These are phyloP conservation scores for Raffaelea deltoideospora DNA, from an alignment of 2,329 filamentous ascomycete genomes.

Conservation along the genomic window DNA sequence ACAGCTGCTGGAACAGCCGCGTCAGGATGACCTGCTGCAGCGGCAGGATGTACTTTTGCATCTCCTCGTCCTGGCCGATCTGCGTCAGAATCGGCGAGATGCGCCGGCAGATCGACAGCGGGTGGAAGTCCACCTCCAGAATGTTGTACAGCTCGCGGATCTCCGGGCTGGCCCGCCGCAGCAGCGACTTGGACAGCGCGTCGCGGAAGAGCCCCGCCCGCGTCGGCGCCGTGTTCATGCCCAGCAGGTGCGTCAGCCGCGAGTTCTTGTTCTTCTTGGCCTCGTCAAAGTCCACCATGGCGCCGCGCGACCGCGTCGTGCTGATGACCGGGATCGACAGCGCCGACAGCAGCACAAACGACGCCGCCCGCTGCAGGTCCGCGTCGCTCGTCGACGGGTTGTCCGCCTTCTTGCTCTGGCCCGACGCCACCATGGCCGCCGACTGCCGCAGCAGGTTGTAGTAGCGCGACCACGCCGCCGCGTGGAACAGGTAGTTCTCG, in stretches of 20 bases:
- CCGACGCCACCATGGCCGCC: slow-evolving; percentile 63
- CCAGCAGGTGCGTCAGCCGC: slow-evolving; percentile 85
- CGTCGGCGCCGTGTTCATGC: slow-evolving; percentile 80
- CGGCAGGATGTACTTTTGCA: slow-evolving; percentile 92
- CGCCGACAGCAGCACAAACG: slow-evolving; percentile 87
- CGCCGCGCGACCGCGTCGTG: slow-evolving; percentile 88
- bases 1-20: slow-evolving; percentile 95
- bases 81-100: slow-evolving; percentile 90
- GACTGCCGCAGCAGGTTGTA: slow-evolving; percentile 93
- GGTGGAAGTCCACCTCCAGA: slow-evolving; percentile 97
- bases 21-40: slow-evolving; percentile 98
- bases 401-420: slow-evolving; percentile 83
- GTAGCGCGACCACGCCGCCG: slow-evolving; percentile 92
- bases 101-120: slow-evolving; percentile 96
- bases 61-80: slow-evolving; percentile 86
- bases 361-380: slow-evolving; percentile 86
- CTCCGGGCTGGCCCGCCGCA: slow-evolving; percentile 84
- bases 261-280: slow-evolving; percentile 98
- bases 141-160: slow-evolving; percentile 98
- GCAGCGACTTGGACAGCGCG: slow-evolving; percentile 82
- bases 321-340: slow-evolving; percentile 98
- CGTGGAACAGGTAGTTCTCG: slow-evolving; percentile 99
- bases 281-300: slow-evolving; percentile 92
- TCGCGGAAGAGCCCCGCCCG: slow-evolving; percentile 89
- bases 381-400: slow-evolving; percentile 81